A percentile compares a stretch with the other conserved stretches of the same genome.
phyloP scores from a whole-genome alignment of 805 yeast genomes.

The Zygosaccharomyces bailii region DNA sequence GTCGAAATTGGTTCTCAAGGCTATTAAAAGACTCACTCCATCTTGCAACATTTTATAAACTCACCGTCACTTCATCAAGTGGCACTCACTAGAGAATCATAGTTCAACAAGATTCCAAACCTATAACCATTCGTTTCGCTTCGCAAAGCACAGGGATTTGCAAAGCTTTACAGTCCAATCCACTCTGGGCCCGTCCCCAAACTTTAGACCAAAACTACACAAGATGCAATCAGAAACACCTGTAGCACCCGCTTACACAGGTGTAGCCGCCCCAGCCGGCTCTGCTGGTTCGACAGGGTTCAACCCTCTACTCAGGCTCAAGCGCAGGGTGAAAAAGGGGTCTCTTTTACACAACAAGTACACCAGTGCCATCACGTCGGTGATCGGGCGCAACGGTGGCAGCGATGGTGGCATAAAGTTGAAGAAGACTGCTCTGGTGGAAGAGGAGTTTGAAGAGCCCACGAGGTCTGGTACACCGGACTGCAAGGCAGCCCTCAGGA shows the following conservation, averaged over 20 bases:
- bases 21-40: neutral
- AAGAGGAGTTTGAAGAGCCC: slow-evolving; percentile 2
- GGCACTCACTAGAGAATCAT: too few relatives aligned
- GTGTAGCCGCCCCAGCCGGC: neutral
- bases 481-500: neutral
- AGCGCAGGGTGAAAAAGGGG: slow-evolving; percentile 3
- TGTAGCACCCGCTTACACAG: neutral
- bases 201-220: too few relatives aligned
- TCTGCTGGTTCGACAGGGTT: slow-evolving; percentile 1
- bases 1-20: neutral
- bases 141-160: too few relatives aligned
- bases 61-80: neutral
- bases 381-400: slow-evolving; percentile 2
- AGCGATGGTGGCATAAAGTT: neutral
- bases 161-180: too few relatives aligned
- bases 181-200: too few relatives aligned
- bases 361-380: neutral
- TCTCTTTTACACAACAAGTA: slow-evolving; percentile 3
- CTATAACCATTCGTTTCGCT: too few relatives aligned
- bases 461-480: neutral
- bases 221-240: slow-evolving; percentile 2
- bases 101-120: too few relatives aligned
- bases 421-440: neutral
- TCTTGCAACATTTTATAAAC: too few relatives aligned
- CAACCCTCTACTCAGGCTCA: neutral